Base-by-base conservation (phyloP, 441 rosid genomes). In the Metrosideros polymorpha region DNA sequence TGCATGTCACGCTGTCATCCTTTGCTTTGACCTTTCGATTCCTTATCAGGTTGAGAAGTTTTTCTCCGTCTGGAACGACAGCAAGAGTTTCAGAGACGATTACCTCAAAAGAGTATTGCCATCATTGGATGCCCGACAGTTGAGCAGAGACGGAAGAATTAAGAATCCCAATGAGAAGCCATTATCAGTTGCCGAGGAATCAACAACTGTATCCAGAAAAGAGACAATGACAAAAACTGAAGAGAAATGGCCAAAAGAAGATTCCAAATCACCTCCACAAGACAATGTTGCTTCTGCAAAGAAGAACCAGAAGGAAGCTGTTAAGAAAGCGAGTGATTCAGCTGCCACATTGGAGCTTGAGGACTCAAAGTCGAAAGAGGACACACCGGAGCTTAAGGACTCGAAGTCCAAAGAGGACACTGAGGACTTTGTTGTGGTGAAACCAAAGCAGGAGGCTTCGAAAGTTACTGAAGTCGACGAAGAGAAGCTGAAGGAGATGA, bases 101-200 rank as follows among this genome's bases (percentile, higher is more conserved):
- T 98, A 96, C 30, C 90, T 93, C 92, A 95, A 92, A 87, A 90
- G 98, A 88, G 86, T 95, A 75, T 86, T 93, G 89, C 85, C 89
- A 84, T 98, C 99, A 27, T 89, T 95, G 86, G 95, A 96, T 84
- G 86, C 82, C 59, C 92, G 93, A 56, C 94, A 92, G 89, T n/a
- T 95, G 90, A 93, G 94, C 85, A 89, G 88, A 71, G 93, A 97
- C 89, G 99, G 95, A 76, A 93, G 96, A 55, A 92, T 93, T 18
- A 94, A 94, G 91, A 95, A 94, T 91, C 95, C 96, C 17, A 94
- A 90, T 85, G 99, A 98, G 95, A 96, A 94, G 94, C 98, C 98
- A 66, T 85, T 96, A 63, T 76, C 93, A 75, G 88, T 75, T 32
- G 85, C 56, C 18, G 94, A 90, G 89, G 86, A 86, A 52, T 86